Conservation (phyloP, 768 basidiomycete species). For the Mycena sanguinolenta region DNA sequence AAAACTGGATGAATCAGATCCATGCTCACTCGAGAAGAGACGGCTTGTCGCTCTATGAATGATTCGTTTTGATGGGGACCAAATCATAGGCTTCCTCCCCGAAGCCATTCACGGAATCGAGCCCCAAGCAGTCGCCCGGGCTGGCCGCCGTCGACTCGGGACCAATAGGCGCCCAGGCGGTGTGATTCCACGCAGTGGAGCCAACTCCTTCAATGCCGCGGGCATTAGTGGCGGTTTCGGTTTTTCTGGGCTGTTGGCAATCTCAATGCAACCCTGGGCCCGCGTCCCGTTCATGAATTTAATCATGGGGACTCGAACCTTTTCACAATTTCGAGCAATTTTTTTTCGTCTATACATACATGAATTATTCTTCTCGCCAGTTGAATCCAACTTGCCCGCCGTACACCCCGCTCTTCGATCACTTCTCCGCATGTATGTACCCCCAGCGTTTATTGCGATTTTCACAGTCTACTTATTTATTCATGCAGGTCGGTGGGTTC, state of each 20-base stretch:
- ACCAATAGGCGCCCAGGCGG: not conserved
- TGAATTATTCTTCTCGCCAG: too few relatives aligned
- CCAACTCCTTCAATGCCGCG: not conserved
- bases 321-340: too few relatives aligned
- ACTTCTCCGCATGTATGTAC: too few relatives aligned
- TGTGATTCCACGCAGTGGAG: not conserved
- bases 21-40: not conserved
- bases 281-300: not conserved
- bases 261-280: not conserved
- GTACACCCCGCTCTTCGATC: too few relatives aligned
- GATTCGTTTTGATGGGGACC: not conserved
- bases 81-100: not conserved
- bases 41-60: not conserved
- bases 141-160: not conserved
- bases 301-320: not conserved
- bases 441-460: too few relatives aligned
- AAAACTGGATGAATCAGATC: not conserved
- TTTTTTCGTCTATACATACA: too few relatives aligned
- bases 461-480: too few relatives aligned
- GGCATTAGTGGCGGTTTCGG: not conserved
- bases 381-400: too few relatives aligned
- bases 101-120: not conserved
- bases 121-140: not conserved
- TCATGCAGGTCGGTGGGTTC: too few relatives aligned
- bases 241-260: not conserved